Evolutionary conservation across 1,284 basidiomycete species (phyloP).

Genomic region (Ceratorhiza oryzae-sativae): DNA sequence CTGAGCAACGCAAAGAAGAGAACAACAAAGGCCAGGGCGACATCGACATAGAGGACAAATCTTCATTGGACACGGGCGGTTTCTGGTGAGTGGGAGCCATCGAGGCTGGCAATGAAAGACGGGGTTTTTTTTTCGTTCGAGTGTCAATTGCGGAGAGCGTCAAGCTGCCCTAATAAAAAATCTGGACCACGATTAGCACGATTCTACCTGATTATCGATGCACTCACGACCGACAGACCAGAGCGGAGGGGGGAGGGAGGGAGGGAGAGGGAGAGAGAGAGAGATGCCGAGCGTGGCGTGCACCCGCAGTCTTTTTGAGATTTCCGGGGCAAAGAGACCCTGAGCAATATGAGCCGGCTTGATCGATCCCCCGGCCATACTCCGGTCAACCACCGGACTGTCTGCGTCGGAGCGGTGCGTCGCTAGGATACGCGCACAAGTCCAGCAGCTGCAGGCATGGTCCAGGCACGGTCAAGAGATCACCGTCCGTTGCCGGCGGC

Average conservation of each 20-base stretch:
- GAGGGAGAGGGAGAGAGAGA: background rate
- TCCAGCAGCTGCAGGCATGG: too few relatives aligned
- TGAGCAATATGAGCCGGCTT: constrained; percentile 2
- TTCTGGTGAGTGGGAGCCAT: constrained; percentile 16
- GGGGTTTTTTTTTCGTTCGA: constrained; percentile 6
- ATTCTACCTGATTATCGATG: background rate
- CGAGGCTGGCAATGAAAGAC: constrained; percentile 13
- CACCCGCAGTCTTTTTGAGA: constrained; percentile 11
- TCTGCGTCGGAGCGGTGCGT: background rate
- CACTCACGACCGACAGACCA: background rate
- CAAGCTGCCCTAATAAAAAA: constrained; percentile 23
- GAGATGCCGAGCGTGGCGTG: background rate
- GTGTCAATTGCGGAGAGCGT: constrained; percentile 36
- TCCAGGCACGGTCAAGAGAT: too few relatives aligned
- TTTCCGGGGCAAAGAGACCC: constrained; percentile 2
- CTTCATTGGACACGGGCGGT: constrained; percentile 9
- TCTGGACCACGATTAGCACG: background rate
- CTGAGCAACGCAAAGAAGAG: constrained; percentile 46
- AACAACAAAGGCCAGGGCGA: constrained; percentile 42
- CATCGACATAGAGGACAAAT: constrained; percentile 47
- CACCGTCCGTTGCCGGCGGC: too few relatives aligned
- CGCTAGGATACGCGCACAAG: background rate
- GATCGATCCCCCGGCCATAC: background rate
- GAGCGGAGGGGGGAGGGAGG: constrained; percentile 6
- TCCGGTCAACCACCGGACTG: background rate